Evolutionary conservation across 2,329 filamentous ascomycete species (phyloP).

Genomic region (Niveomyces coronatus): DNA sequence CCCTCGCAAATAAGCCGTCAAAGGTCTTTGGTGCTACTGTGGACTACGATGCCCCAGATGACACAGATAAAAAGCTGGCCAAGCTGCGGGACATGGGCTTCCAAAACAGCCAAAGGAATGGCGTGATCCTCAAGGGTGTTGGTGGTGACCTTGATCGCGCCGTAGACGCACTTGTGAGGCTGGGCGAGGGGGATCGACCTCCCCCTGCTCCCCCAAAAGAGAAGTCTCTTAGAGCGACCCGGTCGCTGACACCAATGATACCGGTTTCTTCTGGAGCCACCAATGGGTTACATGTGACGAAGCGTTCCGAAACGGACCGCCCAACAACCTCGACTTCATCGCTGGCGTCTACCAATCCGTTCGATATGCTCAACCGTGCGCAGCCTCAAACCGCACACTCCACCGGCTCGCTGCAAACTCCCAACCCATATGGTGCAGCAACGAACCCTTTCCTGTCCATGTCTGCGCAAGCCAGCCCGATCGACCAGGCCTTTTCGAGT

Average conservation of each 20-base stretch:
- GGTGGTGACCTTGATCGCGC: constrained; percentile 79
- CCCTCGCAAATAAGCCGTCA: constrained; percentile 52
- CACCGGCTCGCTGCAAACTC: constrained; percentile 49
- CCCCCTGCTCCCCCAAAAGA: constrained; percentile 33
- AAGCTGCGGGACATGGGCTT: constrained; percentile 89
- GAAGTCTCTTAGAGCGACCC: constrained; percentile 35
- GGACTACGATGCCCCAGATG: constrained; percentile 40
- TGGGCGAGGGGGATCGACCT: constrained; percentile 58
- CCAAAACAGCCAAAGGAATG: constrained; percentile 68
- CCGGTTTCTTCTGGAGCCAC: constrained; percentile 22
- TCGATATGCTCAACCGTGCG: constrained; percentile 47
- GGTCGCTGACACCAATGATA: constrained; percentile 45
- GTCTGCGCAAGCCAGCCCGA: constrained; percentile 25
- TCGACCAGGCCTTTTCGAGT: constrained; percentile 65
- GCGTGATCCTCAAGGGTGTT: constrained; percentile 69
- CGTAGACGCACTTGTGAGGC: constrained; percentile 70
- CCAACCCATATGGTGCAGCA: constrained; percentile 42
- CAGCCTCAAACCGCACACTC: constrained; percentile 55
- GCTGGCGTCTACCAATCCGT: constrained; percentile 54
- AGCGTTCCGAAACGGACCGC: constrained; percentile 18
- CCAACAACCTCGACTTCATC: constrained; percentile 32
- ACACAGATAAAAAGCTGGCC: constrained; percentile 65
- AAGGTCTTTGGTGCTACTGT: constrained; percentile 61
- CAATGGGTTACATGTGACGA: background rate
- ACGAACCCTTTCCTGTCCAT: constrained; percentile 62